A percentile compares a stretch with the other conserved stretches of the same genome.
These are phyloP conservation scores for Rhodotorula sp. DNA, from an alignment of 1,284 basidiomycete species.

Conservation along the genomic window DNA sequence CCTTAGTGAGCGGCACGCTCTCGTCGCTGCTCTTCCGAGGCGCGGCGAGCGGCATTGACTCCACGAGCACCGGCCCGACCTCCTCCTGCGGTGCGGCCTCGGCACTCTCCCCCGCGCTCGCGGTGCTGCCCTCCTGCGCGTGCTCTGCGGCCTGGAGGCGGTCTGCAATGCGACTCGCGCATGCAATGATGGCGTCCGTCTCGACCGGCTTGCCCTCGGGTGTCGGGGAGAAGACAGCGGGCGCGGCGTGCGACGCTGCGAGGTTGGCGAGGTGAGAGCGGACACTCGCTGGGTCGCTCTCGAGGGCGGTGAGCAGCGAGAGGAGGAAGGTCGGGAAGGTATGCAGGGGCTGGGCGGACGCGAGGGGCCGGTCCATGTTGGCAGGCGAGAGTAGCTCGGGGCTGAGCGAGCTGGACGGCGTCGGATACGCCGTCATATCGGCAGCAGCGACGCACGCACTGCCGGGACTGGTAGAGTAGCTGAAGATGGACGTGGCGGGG, in stretches of 20 bases:
- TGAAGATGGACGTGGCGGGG: conserved; percentile 7
- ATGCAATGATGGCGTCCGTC: conserved; percentile 38
- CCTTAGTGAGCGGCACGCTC: not conserved
- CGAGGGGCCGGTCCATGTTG: not conserved
- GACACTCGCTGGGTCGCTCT: conserved; percentile 43
- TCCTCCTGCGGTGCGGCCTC: not conserved
- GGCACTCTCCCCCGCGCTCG: not conserved
- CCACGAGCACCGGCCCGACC: too few species aligned
- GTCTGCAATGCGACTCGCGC: conserved; percentile 28
- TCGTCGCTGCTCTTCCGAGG: not conserved
- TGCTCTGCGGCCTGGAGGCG: conserved; percentile 18
- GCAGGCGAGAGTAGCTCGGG: too few species aligned
- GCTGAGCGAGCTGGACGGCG: not conserved
- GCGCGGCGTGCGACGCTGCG: conserved; percentile 30
- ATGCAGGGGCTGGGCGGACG: conserved; percentile 26
- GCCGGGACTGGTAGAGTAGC: not conserved
- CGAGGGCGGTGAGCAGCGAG: conserved; percentile 46
- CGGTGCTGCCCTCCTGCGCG: not conserved
- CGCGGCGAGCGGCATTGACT: too few species aligned
- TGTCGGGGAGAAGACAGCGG: conserved; percentile 24
- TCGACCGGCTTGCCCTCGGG: conserved; percentile 34
- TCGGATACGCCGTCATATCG: not conserved
- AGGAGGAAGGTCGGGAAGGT: conserved; percentile 45
- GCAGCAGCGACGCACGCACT: too few species aligned
- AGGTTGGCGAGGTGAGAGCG: conserved; percentile 37